Conservation (phyloP, 2,329 filamentous ascomycete species). For the Triangularia verruculosa region DNA sequence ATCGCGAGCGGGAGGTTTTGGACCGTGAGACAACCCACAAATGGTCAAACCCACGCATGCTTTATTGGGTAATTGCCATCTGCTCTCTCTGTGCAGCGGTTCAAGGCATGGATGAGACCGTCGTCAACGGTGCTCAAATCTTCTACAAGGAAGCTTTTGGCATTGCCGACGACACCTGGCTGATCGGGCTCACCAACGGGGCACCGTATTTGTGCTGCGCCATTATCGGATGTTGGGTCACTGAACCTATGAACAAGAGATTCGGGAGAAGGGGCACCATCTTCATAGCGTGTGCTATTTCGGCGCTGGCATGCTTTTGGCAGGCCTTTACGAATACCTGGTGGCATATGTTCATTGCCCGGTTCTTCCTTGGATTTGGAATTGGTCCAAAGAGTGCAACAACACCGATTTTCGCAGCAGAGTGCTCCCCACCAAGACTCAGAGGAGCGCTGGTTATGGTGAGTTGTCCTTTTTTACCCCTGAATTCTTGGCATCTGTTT, state of each 20-base stretch:
- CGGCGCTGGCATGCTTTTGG: slow-evolving; percentile 53
- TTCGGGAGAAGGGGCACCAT: slow-evolving; percentile 70
- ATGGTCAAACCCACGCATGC: slow-evolving; percentile 65
- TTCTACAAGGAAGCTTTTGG: slow-evolving; percentile 62
- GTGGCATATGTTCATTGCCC: slow-evolving; percentile 69
- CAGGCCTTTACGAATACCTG: slow-evolving; percentile 45
- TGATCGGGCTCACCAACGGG: slow-evolving; percentile 60
- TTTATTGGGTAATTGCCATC: slow-evolving; percentile 64
- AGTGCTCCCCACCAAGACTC: slow-evolving; percentile 61
- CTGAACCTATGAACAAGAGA: slow-evolving; percentile 65
- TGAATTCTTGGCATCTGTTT: slow-evolving; percentile 27
- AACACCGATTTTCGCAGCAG: slow-evolving; percentile 66
- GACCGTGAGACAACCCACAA: slow-evolving; percentile 61
- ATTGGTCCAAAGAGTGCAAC: slow-evolving; percentile 70
- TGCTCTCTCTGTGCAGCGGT: slow-evolving; percentile 68
- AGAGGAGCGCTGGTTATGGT: slow-evolving; percentile 68
- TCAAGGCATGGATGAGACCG: slow-evolving; percentile 70
- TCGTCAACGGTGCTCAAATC: slow-evolving; percentile 65
- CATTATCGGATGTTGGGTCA: slow-evolving; percentile 69
- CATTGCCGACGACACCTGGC: slow-evolving; percentile 56
- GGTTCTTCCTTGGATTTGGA: slow-evolving; percentile 67
- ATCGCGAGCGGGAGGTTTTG: slow-evolving; percentile 56
- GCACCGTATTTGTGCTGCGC: slow-evolving; percentile 65
- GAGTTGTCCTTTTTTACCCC: slow-evolving; percentile 1
- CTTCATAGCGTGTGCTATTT: slow-evolving; percentile 63